phyloP scores from a whole-genome alignment of 2,329 filamentous ascomycete genomes.

The Paradendryphiella salina region DNA sequence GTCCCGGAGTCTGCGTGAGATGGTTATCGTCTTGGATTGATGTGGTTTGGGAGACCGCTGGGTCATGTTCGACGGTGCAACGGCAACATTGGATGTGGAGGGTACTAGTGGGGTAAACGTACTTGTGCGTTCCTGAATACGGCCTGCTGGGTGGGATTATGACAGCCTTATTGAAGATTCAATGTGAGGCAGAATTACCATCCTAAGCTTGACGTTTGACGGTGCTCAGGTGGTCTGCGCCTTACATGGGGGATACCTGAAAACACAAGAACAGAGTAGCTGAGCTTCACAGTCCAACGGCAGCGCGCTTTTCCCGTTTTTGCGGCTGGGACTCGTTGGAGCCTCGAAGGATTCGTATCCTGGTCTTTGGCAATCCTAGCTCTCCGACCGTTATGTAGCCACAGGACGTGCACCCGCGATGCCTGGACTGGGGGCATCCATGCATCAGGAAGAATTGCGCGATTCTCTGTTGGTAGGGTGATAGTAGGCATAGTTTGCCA shows the following conservation, averaged over 20 bases:
- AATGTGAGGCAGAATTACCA: constrained; percentile 41
- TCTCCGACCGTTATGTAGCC: constrained; percentile 45
- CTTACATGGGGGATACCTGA: constrained; percentile 40
- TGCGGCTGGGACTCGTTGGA: constrained; percentile 45
- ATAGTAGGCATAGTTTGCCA: neutral
- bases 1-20: constrained; percentile 44
- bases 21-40: constrained; percentile 35
- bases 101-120: constrained; percentile 42
- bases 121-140: constrained; percentile 38
- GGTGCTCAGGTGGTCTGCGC: constrained; percentile 33
- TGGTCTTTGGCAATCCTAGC: constrained; percentile 39
- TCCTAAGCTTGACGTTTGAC: constrained; percentile 32
- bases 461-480: constrained; percentile 22
- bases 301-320: constrained; percentile 41
- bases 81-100: constrained; percentile 34
- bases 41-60: constrained; percentile 35
- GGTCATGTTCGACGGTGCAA: constrained; percentile 42
- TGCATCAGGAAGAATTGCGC: constrained; percentile 26
- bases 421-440: constrained; percentile 34
- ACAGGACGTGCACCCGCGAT: constrained; percentile 32
- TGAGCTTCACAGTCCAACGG: constrained; percentile 36
- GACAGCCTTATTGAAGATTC: constrained; percentile 37
- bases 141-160: constrained; percentile 30
- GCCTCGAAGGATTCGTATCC: constrained; percentile 46
- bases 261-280: constrained; percentile 41